A percentile compares a stretch with the other conserved stretches of the same genome.
phyloP scores from a whole-genome alignment of 768 basidiomycete genomes.

The Boletus pseudo-olivaceus region DNA sequence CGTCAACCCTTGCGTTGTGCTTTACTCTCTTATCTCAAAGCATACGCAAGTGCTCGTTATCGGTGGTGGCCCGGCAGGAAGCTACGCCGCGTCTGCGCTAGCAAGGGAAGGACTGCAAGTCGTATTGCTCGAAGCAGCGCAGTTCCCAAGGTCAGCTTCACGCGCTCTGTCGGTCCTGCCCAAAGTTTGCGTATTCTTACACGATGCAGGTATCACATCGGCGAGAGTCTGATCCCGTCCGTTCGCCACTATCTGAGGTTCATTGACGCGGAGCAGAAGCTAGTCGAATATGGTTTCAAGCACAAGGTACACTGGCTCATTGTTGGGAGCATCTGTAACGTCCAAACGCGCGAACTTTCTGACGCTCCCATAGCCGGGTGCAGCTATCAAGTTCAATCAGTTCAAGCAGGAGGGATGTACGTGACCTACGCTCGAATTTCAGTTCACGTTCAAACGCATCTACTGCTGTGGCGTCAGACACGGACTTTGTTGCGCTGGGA shows the following conservation, averaged over 20 bases:
- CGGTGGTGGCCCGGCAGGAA: slow-evolving; percentile 60
- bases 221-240: slow-evolving; percentile 49
- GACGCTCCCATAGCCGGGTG: slow-evolving; percentile 45
- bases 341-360: not conserved
- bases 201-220: slow-evolving; percentile 41
- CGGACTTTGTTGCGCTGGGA: slow-evolving; percentile 54
- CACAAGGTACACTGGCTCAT: slow-evolving; percentile 38
- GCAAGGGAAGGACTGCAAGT: slow-evolving; percentile 59
- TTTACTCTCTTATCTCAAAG: slow-evolving; percentile 8
- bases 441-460: not conserved
- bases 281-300: slow-evolving; percentile 42
- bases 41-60: slow-evolving; percentile 41
- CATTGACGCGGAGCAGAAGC: slow-evolving; percentile 46
- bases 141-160: slow-evolving; percentile 48
- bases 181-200: not conserved
- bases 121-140: slow-evolving; percentile 49
- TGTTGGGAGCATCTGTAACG: too few species aligned
- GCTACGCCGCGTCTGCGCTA: slow-evolving; percentile 52
- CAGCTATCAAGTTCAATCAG: slow-evolving; percentile 56
- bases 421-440: slow-evolving; percentile 16
- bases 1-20: not conserved
- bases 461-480: slow-evolving; percentile 35
- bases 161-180: too few species aligned
- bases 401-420: slow-evolving; percentile 55
- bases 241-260: slow-evolving; percentile 50